phyloP scores from a whole-genome alignment of 345 rosid genomes.

The Citrus sinensis region DNA sequence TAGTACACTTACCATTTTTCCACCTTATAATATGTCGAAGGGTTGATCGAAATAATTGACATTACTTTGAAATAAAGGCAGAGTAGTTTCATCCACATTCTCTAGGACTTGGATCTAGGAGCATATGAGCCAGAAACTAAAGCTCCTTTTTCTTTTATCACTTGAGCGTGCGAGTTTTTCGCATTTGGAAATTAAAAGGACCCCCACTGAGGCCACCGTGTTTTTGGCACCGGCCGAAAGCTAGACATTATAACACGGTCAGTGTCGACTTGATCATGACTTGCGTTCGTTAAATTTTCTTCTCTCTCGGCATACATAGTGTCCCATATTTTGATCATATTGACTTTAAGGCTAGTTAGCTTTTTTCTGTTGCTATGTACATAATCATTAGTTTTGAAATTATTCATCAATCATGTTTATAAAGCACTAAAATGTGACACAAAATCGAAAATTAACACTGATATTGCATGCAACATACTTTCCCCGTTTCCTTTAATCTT shows the following conservation, averaged over 20 bases:
- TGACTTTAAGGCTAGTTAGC: too few relatives aligned
- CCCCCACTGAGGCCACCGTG: not conserved
- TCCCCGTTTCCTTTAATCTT: not conserved
- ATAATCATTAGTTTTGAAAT: not conserved
- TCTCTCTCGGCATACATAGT: too few relatives aligned
- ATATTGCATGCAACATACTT: too few relatives aligned
- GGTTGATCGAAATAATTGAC: not conserved
- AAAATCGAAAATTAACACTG: not conserved
- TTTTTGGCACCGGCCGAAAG: constrained; percentile 16
- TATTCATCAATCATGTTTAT: not conserved
- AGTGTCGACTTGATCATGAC: not conserved
- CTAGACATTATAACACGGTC: not conserved
- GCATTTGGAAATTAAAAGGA: not conserved
- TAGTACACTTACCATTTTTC: too few relatives aligned
- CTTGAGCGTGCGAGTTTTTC: not conserved
- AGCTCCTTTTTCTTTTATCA: not conserved
- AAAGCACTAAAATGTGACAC: not conserved
- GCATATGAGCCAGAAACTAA: constrained; percentile 20
- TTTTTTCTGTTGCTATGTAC: not conserved
- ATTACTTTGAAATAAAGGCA: not conserved
- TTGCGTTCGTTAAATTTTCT: too few relatives aligned
- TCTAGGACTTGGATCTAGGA: not conserved
- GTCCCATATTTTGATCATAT: too few relatives aligned
- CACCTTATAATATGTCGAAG: too few relatives aligned
- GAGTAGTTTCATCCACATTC: not conserved